Percentiles rank a stretch among this genome's conserved stretches.
These are phyloP conservation scores for Ascoidea asiatica DNA, from an alignment of 805 yeast genomes.

Conservation along the genomic window DNA sequence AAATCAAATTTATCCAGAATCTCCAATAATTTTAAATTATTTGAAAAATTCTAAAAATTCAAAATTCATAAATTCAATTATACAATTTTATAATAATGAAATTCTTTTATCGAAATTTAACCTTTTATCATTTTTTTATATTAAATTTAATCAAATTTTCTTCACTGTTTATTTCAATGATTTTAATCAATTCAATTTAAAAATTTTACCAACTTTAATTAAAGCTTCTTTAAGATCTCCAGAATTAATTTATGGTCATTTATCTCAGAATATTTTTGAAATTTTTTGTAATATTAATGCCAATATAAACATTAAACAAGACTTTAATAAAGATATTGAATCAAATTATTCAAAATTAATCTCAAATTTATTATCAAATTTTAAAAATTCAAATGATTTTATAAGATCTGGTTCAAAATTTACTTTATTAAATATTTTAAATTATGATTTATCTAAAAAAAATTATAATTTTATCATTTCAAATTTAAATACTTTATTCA, in stretches of 20 bases:
- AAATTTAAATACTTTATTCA: slow-evolving; percentile 35
- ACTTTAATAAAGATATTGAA: slow-evolving; percentile 23
- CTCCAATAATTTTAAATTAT: slow-evolving; percentile 4
- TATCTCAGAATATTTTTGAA: slow-evolving; percentile 37
- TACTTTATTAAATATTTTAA: slow-evolving; percentile 17
- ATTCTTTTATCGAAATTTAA: slow-evolving; percentile 32
- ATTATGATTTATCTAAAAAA: slow-evolving; percentile 8
- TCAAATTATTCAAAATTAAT: slow-evolving; percentile 30
- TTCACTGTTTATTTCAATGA: slow-evolving; percentile 26
- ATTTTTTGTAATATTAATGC: slow-evolving; percentile 24
- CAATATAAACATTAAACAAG: no score
- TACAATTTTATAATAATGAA: slow-evolving; percentile 21
- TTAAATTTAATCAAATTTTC: slow-evolving; percentile 25
- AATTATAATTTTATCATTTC: slow-evolving; percentile 15
- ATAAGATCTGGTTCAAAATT: slow-evolving; percentile 39
- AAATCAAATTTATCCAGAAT: slow-evolving; percentile 5
- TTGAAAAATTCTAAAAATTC: slow-evolving; percentile 1
- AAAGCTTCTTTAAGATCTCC: slow-evolving; percentile 70
- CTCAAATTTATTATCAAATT: slow-evolving; percentile 34
- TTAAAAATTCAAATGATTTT: slow-evolving; percentile 60
- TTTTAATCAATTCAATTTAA: slow-evolving; percentile 22
- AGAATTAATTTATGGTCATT: slow-evolving; percentile 44
- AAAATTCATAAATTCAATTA: slow-evolving; percentile 9
- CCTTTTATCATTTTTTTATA: slow-evolving; percentile 22
- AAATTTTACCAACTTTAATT: slow-evolving; percentile 49